Evolutionary conservation across 2,329 filamentous ascomycete species (phyloP).

Genomic region (Nectriaceae sp.): DNA sequence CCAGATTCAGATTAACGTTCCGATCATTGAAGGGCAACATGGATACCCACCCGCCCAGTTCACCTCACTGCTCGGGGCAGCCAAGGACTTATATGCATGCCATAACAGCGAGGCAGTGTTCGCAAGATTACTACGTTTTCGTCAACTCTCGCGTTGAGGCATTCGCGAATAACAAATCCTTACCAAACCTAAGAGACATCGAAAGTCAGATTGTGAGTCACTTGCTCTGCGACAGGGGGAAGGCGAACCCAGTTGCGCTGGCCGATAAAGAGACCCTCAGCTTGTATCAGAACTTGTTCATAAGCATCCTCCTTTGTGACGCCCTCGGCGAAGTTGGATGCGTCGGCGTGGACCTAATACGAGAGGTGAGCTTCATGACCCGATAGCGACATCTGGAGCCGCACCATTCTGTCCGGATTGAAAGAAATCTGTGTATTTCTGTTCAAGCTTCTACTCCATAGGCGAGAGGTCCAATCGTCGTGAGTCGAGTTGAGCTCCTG

Average conservation of each 20-base stretch:
- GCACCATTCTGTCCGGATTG: constrained; percentile 22
- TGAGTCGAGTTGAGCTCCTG: too few relatives aligned
- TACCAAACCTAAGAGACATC: constrained; percentile 27
- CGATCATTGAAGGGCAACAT: not conserved
- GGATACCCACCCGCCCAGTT: constrained; percentile 70
- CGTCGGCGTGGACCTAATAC: constrained; percentile 72
- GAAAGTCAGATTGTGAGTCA: constrained; percentile 15
- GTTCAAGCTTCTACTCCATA: too few relatives aligned
- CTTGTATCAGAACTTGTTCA: constrained; percentile 71
- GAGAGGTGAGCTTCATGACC: constrained; percentile 6
- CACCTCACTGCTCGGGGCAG: constrained; percentile 63
- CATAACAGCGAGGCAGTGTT: constrained; percentile 77
- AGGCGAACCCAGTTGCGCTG: constrained; percentile 76
- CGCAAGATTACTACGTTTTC: constrained; percentile 65
- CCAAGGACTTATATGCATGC: constrained; percentile 76
- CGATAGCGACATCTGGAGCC: not conserved
- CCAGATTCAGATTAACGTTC: not conserved
- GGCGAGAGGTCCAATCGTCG: too few relatives aligned
- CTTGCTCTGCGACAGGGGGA: constrained; percentile 1
- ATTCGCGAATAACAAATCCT: constrained; percentile 4
- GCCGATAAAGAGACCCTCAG: constrained; percentile 67
- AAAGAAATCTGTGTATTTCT: too few relatives aligned
- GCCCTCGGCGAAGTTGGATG: constrained; percentile 69
- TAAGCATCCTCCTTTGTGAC: constrained; percentile 74
- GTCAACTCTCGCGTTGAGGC: constrained; percentile 7